Conservation (phyloP, 2,329 filamentous ascomycete species). For the Trichophyton schoenleinii region DNA sequence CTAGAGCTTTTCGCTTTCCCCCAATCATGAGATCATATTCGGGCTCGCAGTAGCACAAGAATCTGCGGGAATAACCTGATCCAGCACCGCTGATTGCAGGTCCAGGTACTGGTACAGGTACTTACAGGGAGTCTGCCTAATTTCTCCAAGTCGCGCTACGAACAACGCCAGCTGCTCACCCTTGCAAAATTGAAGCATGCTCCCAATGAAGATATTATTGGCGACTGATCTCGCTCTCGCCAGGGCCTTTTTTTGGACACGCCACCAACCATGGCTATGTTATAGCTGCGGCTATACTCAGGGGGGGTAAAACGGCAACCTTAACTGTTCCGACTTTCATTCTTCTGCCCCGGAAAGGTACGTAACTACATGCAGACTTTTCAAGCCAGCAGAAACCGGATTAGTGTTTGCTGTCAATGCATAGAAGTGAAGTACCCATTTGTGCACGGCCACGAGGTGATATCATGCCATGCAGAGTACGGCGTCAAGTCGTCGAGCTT, state of each 20-base stretch:
- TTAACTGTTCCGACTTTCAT: background rate
- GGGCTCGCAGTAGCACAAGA: background rate
- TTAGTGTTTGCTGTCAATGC: background rate
- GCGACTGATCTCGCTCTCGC: background rate
- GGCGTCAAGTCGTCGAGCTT: too few relatives aligned
- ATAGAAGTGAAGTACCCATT: background rate
- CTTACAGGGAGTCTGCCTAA: background rate
- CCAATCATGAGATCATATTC: background rate
- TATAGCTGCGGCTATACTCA: background rate
- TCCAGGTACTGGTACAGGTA: background rate
- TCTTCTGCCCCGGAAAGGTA: background rate
- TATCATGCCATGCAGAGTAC: too few relatives aligned
- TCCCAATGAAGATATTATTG: background rate
- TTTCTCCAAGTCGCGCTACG: background rate
- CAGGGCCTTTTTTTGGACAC: background rate
- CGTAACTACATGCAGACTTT: background rate
- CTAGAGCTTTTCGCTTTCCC: background rate
- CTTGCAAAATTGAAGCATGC: background rate
- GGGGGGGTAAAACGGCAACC: background rate
- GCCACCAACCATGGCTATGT: background rate
- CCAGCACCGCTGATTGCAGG: background rate
- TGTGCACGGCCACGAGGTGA: too few relatives aligned
- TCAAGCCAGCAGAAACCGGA: background rate
- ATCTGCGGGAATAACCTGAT: constrained; percentile 1
- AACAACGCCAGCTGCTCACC: background rate